A percentile compares a stretch with the other conserved stretches of the same genome.
Evolutionary conservation across 768 basidiomycete species (phyloP).

Genomic region (Daedaleopsis sinensis): DNA sequence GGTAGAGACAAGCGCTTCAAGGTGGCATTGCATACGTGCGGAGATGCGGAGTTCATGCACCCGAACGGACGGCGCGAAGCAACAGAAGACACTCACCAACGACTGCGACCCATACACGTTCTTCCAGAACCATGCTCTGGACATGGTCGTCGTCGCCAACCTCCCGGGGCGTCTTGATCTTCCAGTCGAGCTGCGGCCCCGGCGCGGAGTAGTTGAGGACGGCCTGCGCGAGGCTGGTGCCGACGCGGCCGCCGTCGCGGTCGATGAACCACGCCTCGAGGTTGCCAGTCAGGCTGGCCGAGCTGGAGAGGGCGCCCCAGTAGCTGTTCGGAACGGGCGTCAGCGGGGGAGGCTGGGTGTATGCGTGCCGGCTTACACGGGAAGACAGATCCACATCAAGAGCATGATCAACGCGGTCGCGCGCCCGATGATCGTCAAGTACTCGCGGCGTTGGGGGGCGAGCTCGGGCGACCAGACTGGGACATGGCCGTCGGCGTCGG

Average conservation of each 20-base stretch:
- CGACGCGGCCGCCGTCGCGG: slow-evolving; percentile 39
- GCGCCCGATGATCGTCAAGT: slow-evolving; percentile 36
- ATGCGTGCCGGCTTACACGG: slow-evolving; percentile 35
- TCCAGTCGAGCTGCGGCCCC: slow-evolving; percentile 29
- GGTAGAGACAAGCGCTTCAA: neutral
- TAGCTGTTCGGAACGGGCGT: slow-evolving; percentile 19
- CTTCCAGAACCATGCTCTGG: slow-evolving; percentile 37
- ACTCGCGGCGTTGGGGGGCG: slow-evolving; percentile 27
- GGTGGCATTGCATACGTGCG: neutral
- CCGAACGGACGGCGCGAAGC: too few species aligned
- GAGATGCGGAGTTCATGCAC: too few species aligned
- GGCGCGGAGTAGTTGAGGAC: slow-evolving; percentile 28
- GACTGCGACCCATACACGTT: slow-evolving; percentile 45
- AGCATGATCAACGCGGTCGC: slow-evolving; percentile 35
- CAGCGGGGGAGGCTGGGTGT: neutral
- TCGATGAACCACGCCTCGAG: slow-evolving; percentile 45
- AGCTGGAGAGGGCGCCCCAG: slow-evolving; percentile 30
- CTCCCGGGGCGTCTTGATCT: slow-evolving; percentile 19
- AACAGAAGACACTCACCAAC: slow-evolving; percentile 33
- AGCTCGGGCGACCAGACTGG: slow-evolving; percentile 30
- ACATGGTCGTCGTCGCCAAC: slow-evolving; percentile 34
- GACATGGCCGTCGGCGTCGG: neutral
- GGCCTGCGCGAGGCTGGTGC: slow-evolving; percentile 32
- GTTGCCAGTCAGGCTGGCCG: slow-evolving; percentile 27
- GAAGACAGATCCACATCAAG: slow-evolving; percentile 44